Conservation (phyloP, 306 rosid species). For the Hippophae tibetana region DNA sequence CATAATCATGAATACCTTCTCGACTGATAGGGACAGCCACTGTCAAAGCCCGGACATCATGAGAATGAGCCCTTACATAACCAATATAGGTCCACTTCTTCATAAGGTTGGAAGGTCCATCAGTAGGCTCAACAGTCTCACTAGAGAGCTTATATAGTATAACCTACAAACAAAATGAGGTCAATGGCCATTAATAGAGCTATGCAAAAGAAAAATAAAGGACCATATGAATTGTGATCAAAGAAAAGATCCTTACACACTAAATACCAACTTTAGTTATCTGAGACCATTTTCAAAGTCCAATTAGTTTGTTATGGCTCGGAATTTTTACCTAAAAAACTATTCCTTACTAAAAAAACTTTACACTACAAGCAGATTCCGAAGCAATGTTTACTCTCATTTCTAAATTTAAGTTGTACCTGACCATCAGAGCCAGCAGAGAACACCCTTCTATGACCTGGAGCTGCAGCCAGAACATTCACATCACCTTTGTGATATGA, state of each 20-base stretch:
- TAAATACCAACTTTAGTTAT: too few species aligned
- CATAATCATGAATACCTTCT: constrained; percentile 49
- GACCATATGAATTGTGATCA: not conserved
- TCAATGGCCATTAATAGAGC: constrained; percentile 1
- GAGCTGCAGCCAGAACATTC: constrained; percentile 75
- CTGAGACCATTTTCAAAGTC: too few species aligned
- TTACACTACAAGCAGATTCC: not conserved
- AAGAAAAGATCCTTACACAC: too few species aligned
- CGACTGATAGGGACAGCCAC: constrained; percentile 76
- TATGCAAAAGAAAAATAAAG: not conserved
- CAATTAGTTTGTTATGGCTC: too few species aligned
- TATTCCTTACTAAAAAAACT: too few species aligned
- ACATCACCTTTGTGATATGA: constrained; percentile 82
- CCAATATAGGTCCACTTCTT: constrained; percentile 84
- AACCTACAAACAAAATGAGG: constrained; percentile 44
- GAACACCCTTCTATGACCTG: constrained; percentile 69
- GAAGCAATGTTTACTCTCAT: not conserved
- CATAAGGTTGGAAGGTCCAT: constrained; percentile 17
- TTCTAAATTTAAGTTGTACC: constrained; percentile 35
- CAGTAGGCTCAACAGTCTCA: constrained; percentile 30
- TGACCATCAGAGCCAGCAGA: constrained; percentile 99
- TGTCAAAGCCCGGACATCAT: constrained; percentile 76
- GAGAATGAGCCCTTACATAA: constrained; percentile 68
- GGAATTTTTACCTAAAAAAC: too few species aligned
- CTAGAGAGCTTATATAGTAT: constrained; percentile 73